Conservation (phyloP, 1,284 basidiomycete species). For the Sporisorium scitamineum region DNA sequence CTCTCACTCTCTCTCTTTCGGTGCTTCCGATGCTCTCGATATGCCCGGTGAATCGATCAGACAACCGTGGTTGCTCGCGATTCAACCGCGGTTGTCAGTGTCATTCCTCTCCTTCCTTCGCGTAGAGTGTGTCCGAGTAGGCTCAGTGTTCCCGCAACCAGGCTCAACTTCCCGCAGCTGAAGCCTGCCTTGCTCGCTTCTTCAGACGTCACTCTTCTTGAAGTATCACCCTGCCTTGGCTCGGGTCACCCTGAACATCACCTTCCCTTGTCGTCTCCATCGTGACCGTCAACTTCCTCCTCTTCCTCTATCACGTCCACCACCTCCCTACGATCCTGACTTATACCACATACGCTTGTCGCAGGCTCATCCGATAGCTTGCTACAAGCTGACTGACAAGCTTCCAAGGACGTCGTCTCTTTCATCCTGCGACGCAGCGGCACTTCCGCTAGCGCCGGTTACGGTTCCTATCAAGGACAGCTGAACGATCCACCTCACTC, state of each 20-base stretch:
- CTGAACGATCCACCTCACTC: not conserved
- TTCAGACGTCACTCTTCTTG: not conserved
- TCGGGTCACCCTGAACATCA: not conserved
- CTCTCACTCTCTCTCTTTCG: not conserved
- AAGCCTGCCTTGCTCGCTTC: not conserved
- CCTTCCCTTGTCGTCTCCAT: not conserved
- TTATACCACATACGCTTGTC: not conserved
- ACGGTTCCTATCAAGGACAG: not conserved
- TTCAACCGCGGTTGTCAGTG: not conserved
- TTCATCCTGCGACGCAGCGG: not conserved
- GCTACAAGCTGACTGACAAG: not conserved
- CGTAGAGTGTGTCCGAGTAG: not conserved
- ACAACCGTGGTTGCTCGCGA: not conserved
- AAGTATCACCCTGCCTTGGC: not conserved
- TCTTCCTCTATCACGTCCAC: not conserved
- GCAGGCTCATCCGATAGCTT: conserved; percentile 4
- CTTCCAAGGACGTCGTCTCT: not conserved
- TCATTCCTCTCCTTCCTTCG: conserved; percentile 1
- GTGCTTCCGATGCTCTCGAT: conserved; percentile 1
- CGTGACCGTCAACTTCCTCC: not conserved
- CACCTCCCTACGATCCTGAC: not conserved
- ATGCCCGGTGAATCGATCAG: conserved; percentile 8
- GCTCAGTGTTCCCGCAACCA: too few relatives aligned
- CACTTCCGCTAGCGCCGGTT: conserved; percentile 1
- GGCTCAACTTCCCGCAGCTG: too few relatives aligned